Percentiles rank a stretch among this genome's conserved stretches.
Conservation (phyloP, 1,284 basidiomycete species). For the Apiotrichum siamense region DNA sequence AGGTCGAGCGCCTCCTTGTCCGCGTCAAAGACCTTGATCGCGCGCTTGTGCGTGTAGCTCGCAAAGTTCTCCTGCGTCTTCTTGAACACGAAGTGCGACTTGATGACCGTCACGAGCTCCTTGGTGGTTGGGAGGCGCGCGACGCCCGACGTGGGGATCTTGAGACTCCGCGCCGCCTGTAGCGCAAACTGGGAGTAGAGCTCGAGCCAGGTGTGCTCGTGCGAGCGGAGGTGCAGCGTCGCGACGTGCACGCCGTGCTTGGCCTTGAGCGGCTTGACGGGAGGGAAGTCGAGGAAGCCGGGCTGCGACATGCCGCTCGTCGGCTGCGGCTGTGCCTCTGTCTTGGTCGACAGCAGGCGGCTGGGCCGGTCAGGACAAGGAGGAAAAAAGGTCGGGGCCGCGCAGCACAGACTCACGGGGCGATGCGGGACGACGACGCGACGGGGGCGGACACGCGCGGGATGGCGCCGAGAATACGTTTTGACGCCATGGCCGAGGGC, state of each 20-base stretch:
- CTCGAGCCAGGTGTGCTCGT: conserved; percentile 62
- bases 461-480: conserved; percentile 9
- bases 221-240: conserved; percentile 73
- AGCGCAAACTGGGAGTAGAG: conserved; percentile 79
- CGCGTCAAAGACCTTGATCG: conserved; percentile 87
- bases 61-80: conserved; percentile 96
- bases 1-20: conserved; percentile 70
- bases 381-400: not conserved
- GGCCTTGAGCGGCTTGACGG: conserved; percentile 15
- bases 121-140: conserved; percentile 69
- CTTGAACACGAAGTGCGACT: conserved; percentile 86
- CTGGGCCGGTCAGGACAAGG: not conserved
- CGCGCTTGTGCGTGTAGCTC: conserved; percentile 71
- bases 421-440: conserved; percentile 10
- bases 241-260: conserved; percentile 74
- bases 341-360: not conserved
- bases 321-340: not conserved
- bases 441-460: conserved; percentile 1
- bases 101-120: conserved; percentile 77
- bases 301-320: not conserved
- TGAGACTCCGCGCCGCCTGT: conserved; percentile 75
- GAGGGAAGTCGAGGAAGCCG: conserved; percentile 2
- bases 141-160: conserved; percentile 70
- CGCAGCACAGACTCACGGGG: not conserved
- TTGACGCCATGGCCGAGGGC: conserved; percentile 9